phyloP scores from a whole-genome alignment of 495 filamentous ascomycete genomes.

The Astrothelium macrocarpum region DNA sequence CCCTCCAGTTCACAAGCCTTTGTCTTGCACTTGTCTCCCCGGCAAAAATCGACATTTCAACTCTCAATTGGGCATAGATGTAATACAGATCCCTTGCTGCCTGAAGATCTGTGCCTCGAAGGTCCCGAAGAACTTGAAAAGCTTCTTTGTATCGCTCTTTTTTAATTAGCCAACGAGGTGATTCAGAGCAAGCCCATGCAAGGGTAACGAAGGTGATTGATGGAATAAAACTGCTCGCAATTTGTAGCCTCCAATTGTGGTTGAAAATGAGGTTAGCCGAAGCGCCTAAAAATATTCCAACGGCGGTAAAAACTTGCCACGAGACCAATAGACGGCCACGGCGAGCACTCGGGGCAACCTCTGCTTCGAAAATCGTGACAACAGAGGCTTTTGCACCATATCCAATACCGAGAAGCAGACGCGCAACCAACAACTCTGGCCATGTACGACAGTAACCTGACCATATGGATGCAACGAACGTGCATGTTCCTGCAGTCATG shows the following conservation, averaged over 20 bases:
- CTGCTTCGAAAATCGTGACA: conserved; percentile 54
- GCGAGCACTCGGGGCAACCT: conserved; percentile 49
- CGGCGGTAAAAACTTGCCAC: conserved; percentile 50
- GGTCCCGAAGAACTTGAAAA: conserved; percentile 34
- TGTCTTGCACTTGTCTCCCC: neutral
- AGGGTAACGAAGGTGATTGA: conserved; percentile 55
- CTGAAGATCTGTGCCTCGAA: conserved; percentile 56
- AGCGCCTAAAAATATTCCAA: conserved; percentile 54
- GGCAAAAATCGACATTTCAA: conserved; percentile 2
- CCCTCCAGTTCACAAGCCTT: conserved; percentile 2
- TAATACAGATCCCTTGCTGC: conserved; percentile 70
- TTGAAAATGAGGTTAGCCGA: conserved; percentile 50
- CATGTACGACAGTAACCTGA: conserved; percentile 10
- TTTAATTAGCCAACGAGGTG: conserved; percentile 52
- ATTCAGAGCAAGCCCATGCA: conserved; percentile 68
- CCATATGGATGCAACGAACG: conserved; percentile 5
- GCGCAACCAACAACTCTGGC: conserved; percentile 16
- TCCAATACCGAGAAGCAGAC: conserved; percentile 21
- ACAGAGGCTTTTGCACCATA: conserved; percentile 19
- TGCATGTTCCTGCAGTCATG: conserved; percentile 17
- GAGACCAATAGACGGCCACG: conserved; percentile 56
- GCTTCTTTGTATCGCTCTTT: conserved; percentile 46
- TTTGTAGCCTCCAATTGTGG: conserved; percentile 49
- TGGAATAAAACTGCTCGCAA: conserved; percentile 71
- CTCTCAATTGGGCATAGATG: conserved; percentile 39